These are phyloP conservation scores for Chrysoporthe austroafricana DNA, from an alignment of 2,329 filamentous ascomycete genomes.

Conservation along the genomic window DNA sequence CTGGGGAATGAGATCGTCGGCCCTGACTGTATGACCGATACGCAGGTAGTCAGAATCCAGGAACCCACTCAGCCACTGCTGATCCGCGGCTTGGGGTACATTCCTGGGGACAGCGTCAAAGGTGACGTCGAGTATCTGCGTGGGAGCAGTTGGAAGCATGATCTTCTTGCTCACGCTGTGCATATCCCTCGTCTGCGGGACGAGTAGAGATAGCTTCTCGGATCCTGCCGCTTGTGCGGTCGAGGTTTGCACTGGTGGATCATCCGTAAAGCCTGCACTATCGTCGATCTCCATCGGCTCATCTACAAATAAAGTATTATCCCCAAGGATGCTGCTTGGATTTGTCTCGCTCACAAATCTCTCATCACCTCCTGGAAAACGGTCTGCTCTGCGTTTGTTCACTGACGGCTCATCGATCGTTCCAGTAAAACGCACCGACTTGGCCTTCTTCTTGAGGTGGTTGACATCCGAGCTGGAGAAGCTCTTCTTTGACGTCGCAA, in stretches of 20 bases:
- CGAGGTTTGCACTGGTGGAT: neutral
- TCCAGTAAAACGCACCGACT: conserved; percentile 44
- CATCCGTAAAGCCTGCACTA: conserved; percentile 5
- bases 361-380: conserved; percentile 14
- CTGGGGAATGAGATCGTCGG: conserved; percentile 32
- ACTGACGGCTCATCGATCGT: conserved; percentile 23
- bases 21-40: conserved; percentile 37
- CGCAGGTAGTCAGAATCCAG: conserved; percentile 34
- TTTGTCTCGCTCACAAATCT: neutral
- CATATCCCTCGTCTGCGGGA: conserved; percentile 19
- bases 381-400: neutral
- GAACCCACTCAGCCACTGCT: conserved; percentile 34
- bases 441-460: conserved; percentile 37
- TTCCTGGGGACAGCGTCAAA: conserved; percentile 34
- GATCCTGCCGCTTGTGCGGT: conserved; percentile 21
- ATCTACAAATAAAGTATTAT: conserved; percentile 29
- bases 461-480: conserved; percentile 3
- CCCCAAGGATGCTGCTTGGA: conserved; percentile 13
- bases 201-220: conserved; percentile 19
- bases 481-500: conserved; percentile 14
- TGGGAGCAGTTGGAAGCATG: conserved; percentile 1
- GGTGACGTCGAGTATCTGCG: conserved; percentile 30
- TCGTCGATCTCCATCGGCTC: conserved; percentile 34
- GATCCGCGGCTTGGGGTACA: conserved; percentile 18
- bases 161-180: conserved; percentile 33